Evolutionary conservation across 1,284 basidiomycete species (phyloP).

Genomic region (Malassezia furfur): DNA sequence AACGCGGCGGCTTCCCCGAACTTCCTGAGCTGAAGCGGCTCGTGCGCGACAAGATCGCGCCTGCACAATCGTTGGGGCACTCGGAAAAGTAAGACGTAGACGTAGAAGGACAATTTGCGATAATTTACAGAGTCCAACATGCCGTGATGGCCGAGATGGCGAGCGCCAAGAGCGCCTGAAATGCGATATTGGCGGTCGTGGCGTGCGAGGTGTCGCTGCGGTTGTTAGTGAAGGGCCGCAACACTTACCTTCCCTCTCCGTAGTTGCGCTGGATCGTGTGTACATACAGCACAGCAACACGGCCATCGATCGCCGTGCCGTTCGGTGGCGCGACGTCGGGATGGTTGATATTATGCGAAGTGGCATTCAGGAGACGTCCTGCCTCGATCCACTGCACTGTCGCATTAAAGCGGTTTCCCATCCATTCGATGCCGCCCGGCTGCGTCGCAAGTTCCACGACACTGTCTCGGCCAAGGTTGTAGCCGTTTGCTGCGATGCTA

Average conservation of each 20-base stretch:
- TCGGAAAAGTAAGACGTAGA: constrained; percentile 8
- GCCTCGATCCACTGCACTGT: constrained; percentile 36
- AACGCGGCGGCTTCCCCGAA: constrained; percentile 14
- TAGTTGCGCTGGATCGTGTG: constrained; percentile 5
- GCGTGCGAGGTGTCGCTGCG: too few relatives aligned
- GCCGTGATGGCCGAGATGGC: too few relatives aligned
- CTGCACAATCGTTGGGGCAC: constrained; percentile 10
- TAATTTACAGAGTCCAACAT: too few relatives aligned
- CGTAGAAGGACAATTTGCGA: too few relatives aligned
- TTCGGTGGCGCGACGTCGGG: constrained; percentile 55
- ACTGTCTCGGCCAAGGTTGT: constrained; percentile 58
- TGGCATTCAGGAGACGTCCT: constrained; percentile 42
- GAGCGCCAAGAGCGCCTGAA: too few relatives aligned
- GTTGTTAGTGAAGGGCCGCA: neutral
- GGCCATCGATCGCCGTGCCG: constrained; percentile 66
- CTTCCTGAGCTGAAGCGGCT: constrained; percentile 16
- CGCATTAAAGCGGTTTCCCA: constrained; percentile 28
- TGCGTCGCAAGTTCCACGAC: constrained; percentile 51
- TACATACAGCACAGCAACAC: constrained; percentile 62
- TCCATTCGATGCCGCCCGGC: constrained; percentile 48
- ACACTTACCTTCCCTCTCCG: constrained; percentile 1
- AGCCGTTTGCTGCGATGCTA: constrained; percentile 30
- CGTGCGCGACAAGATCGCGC: constrained; percentile 16
- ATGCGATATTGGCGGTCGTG: too few relatives aligned
- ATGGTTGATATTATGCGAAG: constrained; percentile 60